Conservation (phyloP, 306 rosid species). For the Purshia tridentata region DNA sequence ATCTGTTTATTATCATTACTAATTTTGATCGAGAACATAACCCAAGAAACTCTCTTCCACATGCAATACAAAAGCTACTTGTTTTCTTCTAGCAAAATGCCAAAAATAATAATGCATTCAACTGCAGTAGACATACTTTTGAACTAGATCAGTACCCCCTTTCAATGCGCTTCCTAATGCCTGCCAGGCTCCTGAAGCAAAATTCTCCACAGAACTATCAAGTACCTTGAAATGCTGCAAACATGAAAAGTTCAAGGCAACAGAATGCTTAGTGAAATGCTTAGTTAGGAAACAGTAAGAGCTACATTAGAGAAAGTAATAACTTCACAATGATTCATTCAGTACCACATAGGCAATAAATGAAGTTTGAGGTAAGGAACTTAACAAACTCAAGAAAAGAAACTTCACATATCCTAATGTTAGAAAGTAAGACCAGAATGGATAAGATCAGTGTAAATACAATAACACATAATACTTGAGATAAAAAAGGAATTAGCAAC, state of each 20-base stretch:
- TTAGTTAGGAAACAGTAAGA: background rate
- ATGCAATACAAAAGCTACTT: background rate
- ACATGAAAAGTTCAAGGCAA: slow-evolving; percentile 18
- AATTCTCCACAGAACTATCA: slow-evolving; percentile 87
- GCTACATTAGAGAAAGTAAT: background rate
- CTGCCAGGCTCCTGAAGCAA: slow-evolving; percentile 96
- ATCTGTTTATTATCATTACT: slow-evolving; percentile 2
- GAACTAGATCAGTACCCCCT: slow-evolving; percentile 75
- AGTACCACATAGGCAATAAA: background rate
- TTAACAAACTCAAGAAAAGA: background rate
- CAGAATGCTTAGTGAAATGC: slow-evolving; percentile 11
- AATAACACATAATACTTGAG: background rate
- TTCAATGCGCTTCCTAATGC: slow-evolving; percentile 86
- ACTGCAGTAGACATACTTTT: slow-evolving; percentile 51
- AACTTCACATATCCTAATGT: background rate
- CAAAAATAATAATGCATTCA: background rate
- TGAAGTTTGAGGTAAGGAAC: background rate
- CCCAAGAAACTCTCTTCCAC: background rate
- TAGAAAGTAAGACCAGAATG: background rate
- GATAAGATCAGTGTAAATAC: background rate
- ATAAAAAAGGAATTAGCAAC: background rate
- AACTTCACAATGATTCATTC: background rate
- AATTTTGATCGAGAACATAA: slow-evolving; percentile 17
- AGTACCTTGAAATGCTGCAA: slow-evolving; percentile 77
- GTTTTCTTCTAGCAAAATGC: background rate